phyloP scores from a whole-genome alignment of 257 asterid species.

The Rhazya stricta region DNA sequence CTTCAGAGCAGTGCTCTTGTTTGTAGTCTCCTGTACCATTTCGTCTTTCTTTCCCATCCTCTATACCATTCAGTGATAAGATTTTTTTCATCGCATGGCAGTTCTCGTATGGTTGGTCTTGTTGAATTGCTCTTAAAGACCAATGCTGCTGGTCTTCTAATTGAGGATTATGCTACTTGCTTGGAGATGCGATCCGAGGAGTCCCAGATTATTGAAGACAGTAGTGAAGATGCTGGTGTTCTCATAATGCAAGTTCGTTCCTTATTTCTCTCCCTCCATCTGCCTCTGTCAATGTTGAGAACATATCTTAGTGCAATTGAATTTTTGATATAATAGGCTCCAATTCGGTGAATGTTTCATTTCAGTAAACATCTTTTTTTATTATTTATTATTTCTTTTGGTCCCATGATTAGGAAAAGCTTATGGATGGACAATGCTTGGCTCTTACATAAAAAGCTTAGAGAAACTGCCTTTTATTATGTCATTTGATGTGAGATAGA shows the following conservation, averaged over 20 bases:
- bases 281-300: neutral
- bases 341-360: conserved; percentile 2
- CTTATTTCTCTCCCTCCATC: neutral
- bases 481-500: neutral
- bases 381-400: too few relatives aligned
- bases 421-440: neutral
- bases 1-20: conserved; percentile 3
- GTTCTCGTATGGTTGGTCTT: conserved; percentile 91
- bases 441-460: neutral
- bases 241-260: conserved; percentile 82
- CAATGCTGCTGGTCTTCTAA: conserved; percentile 56
- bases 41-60: too few relatives aligned
- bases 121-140: conserved; percentile 76
- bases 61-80: conserved; percentile 1
- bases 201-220: conserved; percentile 73
- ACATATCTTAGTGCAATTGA: neutral
- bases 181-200: conserved; percentile 89
- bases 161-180: conserved; percentile 97
- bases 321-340: neutral
- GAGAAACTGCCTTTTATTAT: neutral
- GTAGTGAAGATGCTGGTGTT: conserved; percentile 77
- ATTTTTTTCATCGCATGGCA: conserved; percentile 33
- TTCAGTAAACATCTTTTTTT: neutral
- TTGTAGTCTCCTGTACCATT: conserved; percentile 15
- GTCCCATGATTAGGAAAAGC: neutral